Evolutionary conservation across 345 rosid species (phyloP).

Genomic region (Bruguiera sexangula): DNA sequence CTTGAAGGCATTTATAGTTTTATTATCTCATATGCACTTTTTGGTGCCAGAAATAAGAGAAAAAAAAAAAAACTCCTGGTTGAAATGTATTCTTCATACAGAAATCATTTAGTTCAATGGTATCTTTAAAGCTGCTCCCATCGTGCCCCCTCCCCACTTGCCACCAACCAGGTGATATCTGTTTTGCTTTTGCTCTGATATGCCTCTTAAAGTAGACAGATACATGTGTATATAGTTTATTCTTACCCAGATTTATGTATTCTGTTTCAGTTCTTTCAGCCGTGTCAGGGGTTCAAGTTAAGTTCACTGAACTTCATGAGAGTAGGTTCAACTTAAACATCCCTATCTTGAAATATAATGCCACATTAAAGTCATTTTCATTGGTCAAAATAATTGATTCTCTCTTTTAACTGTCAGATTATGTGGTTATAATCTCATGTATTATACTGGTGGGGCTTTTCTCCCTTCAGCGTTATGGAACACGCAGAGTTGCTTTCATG

Average conservation of each 20-base stretch:
- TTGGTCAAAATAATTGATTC: conserved; percentile 8
- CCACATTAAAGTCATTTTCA: neutral
- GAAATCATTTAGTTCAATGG: no score
- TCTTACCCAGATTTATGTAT: conserved; percentile 4
- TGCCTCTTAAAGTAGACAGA: no score
- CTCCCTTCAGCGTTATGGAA: conserved; percentile 44
- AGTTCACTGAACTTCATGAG: conserved; percentile 58
- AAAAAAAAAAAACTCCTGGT: neutral
- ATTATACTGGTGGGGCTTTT: conserved; percentile 41
- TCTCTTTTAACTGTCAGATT: conserved; percentile 21
- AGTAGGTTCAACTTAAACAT: conserved; percentile 39
- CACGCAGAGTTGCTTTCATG: conserved; percentile 42
- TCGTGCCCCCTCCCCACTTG: no score
- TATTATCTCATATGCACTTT: no score
- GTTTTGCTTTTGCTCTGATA: no score
- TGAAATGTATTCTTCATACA: no score
- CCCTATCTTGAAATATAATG: conserved; percentile 8
- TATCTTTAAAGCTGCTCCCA: no score
- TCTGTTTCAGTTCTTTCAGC: conserved; percentile 69
- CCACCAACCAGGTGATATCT: no score
- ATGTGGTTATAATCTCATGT: conserved; percentile 28
- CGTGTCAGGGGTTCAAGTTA: conserved; percentile 67
- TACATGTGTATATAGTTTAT: neutral
- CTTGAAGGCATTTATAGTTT: no score
- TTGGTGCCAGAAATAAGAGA: no score